Evolutionary conservation across 345 rosid species (phyloP), one percentile per base, ranked within the genome.

Genomic region (Punica granatum): DNA sequence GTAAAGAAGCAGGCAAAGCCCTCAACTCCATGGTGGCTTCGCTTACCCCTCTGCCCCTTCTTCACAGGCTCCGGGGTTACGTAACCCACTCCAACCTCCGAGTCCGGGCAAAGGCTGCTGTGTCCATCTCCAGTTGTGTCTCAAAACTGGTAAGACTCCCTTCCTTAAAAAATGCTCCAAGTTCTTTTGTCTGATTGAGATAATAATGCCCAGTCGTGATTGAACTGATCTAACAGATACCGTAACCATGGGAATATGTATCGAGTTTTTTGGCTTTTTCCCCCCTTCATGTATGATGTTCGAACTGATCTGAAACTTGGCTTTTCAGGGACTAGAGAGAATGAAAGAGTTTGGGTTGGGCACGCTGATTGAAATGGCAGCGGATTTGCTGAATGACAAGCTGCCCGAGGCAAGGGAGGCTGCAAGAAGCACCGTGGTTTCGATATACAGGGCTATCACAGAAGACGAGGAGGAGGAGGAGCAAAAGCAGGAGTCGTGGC

Each of bases 361-460:
- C 31, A 30, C 63, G 21, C 69, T 93, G 63, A 74, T 80, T 6
- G 84, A 85, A 74, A 82, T 88, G 82, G 85, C 81, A 23, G 86
- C 84, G 4, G 80, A 81, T 70, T 70, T 81, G 84, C 66, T 88
- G 85, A 94, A 80, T 71, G 98, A 94, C 63, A 86, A 83, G 77
- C 71, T 89, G 56, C 95, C 99, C 0, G 99, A 89, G 77, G 96
- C 99, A 15, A 88, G 97, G 70, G 98, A 89, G 78, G 96, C 99
- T 0, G 92, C 96, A 0, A 72, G 96, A 73, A 82, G 82, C 44
- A 79, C 80, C 44, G 95, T 77, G 63, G 71, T 60, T 37, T 78
- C 80, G 2, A 46, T 86, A 46, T 76, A 77, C 36, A 65, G 77
- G 42, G 80, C 71, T 15, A 80, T 85, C 64, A 74, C 78, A 1